A percentile compares a stretch with the other conserved stretches of the same genome.
Evolutionary conservation across 2,329 filamentous ascomycete species (phyloP).

Genomic region (Chaetomiaceae sp.): DNA sequence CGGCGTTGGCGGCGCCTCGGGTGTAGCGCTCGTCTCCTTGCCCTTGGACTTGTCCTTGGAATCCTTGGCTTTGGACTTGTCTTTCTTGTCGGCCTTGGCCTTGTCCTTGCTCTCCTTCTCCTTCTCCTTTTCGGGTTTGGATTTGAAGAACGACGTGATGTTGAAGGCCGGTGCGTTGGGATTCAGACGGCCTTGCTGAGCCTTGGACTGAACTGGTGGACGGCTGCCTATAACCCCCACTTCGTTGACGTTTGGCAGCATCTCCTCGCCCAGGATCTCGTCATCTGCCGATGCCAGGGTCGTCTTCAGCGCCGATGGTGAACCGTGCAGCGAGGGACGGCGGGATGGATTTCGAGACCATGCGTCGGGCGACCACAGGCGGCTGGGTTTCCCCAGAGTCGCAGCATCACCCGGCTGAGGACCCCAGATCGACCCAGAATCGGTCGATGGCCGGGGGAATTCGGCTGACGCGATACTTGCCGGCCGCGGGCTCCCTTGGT

Average conservation of each 20-base stretch:
- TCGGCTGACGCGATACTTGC: slow-evolving; percentile 65
- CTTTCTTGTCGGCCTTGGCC: slow-evolving; percentile 33
- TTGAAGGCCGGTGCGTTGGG: slow-evolving; percentile 80
- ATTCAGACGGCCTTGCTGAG: slow-evolving; percentile 58
- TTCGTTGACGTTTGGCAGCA: slow-evolving; percentile 51
- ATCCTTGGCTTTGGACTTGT: slow-evolving; percentile 35
- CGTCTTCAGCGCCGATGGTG: slow-evolving; percentile 58
- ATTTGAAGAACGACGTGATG: slow-evolving; percentile 62
- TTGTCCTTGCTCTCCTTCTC: slow-evolving; percentile 35
- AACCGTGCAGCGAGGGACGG: slow-evolving; percentile 75
- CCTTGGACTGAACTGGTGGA: slow-evolving; percentile 43
- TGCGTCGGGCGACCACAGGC: slow-evolving; percentile 61
- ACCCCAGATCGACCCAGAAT: slow-evolving; percentile 72
- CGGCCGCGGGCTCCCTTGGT: slow-evolving; percentile 58
- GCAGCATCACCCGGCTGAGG: slow-evolving; percentile 37
- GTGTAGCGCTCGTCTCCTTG: slow-evolving; percentile 27
- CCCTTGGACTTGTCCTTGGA: slow-evolving; percentile 37
- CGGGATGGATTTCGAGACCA: slow-evolving; percentile 70
- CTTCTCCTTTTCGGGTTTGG: slow-evolving; percentile 37
- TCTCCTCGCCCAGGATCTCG: slow-evolving; percentile 57
- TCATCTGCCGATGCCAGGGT: slow-evolving; percentile 60
- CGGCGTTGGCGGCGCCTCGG: slow-evolving; percentile 35
- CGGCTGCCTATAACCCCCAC: slow-evolving; percentile 76
- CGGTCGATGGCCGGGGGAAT: slow-evolving; percentile 71
- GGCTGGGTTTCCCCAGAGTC: slow-evolving; percentile 45